A percentile compares a stretch with the other conserved stretches of the same genome.
These are phyloP conservation scores for Botrytis hyacinthi DNA, from an alignment of 2,329 filamentous ascomycete genomes.

Conservation along the genomic window DNA sequence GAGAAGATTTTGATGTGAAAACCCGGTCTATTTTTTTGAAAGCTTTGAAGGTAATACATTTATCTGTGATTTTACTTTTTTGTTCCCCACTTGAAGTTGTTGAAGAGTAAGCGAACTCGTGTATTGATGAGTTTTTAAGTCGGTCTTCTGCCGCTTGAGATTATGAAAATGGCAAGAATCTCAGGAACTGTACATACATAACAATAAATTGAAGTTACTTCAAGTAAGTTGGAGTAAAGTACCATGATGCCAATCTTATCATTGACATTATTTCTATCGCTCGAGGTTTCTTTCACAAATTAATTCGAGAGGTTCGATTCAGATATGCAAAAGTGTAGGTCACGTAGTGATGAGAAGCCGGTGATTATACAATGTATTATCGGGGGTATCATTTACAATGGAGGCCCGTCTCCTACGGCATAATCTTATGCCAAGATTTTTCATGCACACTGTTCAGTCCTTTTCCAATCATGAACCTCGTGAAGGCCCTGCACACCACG, in stretches of 20 bases:
- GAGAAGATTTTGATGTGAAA: not conserved
- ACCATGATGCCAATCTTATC: too few species aligned
- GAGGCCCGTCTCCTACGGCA: not conserved
- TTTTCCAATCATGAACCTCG: not conserved
- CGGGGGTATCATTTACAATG: not conserved
- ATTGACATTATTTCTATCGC: too few species aligned
- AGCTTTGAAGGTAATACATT: not conserved
- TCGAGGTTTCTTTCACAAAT: too few species aligned
- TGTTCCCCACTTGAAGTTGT: not conserved
- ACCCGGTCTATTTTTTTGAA: not conserved
- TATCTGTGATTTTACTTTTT: not conserved
- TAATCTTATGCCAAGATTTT: not conserved
- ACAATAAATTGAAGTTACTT: too few species aligned
- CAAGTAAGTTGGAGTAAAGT: too few species aligned
- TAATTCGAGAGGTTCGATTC: not conserved
- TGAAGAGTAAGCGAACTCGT: not conserved
- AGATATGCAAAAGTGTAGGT: not conserved
- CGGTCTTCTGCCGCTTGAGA: not conserved
- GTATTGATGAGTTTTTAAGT: not conserved
- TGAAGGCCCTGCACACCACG: constrained; percentile 1
- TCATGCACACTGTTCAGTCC: not conserved
- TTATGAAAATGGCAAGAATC: too few species aligned
- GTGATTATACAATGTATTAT: too few species aligned
- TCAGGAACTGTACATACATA: too few species aligned
- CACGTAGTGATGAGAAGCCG: not conserved